Conservation (phyloP, 225 moss, liverwort and hornwort genomes). For the Pleurozium schreberi region DNA sequence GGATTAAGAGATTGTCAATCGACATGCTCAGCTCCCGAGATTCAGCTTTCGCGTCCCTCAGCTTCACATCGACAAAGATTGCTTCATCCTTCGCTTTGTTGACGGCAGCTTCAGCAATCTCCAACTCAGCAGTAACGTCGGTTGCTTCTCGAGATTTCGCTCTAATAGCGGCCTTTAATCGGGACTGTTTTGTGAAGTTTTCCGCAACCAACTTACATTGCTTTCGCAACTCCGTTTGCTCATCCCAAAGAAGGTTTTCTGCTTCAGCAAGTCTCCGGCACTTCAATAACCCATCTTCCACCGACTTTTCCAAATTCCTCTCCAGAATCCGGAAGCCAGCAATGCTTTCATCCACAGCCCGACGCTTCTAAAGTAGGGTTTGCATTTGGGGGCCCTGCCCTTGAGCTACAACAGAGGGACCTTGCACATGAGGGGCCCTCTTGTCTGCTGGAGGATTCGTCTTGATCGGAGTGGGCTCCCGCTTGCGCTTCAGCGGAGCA, state of each 20-base stretch:
- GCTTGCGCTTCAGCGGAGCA: too few species aligned
- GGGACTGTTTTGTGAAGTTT: fast-evolving
- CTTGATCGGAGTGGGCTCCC: too few species aligned
- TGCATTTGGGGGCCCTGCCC: not conserved
- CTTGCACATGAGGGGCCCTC: too few species aligned
- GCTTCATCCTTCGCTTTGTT: too few species aligned
- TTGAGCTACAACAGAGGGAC: too few species aligned
- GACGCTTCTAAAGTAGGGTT: fast-evolving
- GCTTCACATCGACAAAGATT: too few species aligned
- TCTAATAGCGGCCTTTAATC: not conserved
- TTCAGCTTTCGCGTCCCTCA: too few species aligned
- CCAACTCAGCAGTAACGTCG: fast-evolving
- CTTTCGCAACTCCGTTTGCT: not conserved
- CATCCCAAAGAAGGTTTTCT: not conserved
- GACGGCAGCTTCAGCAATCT: too few species aligned
- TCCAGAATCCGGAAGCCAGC: fast-evolving
- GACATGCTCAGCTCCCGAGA: fast-evolving
- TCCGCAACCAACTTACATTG: not conserved
- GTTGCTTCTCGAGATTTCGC: not conserved
- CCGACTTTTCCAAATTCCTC: fast-evolving
- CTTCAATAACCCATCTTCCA: not conserved
- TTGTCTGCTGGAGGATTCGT: too few species aligned
- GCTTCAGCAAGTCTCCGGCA: not conserved
- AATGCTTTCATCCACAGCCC: not conserved
- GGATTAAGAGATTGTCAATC: too few species aligned